Conservation (phyloP, 495 filamentous ascomycete genomes). For the Penicillium daleae region DNA sequence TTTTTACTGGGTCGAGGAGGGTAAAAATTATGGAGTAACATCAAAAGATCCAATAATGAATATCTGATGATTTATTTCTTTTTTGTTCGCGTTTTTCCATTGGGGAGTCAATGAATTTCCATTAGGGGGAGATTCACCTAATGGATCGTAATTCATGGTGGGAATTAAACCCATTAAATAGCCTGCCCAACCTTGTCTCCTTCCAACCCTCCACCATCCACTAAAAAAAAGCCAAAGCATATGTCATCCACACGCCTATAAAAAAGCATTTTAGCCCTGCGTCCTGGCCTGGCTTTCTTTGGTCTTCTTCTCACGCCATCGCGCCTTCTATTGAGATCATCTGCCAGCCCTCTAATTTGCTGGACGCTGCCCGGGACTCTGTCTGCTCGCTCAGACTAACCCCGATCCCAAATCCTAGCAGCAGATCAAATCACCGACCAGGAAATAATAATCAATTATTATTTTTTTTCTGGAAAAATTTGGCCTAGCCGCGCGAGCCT, state of each 20-base stretch:
- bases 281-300: slow-evolving; percentile 1
- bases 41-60: slow-evolving; percentile 1
- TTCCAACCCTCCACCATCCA: neutral
- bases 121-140: slow-evolving; percentile 4
- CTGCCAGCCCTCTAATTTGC: slow-evolving; percentile 28
- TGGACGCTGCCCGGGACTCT: slow-evolving; percentile 11
- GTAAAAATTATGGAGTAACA: slow-evolving; percentile 2
- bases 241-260: slow-evolving; percentile 18
- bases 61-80: neutral
- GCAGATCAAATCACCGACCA: slow-evolving; percentile 2
- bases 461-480: too few relatives aligned
- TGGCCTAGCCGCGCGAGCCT: neutral
- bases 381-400: slow-evolving; percentile 18
- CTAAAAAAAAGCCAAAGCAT: neutral
- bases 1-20: slow-evolving; percentile 3
- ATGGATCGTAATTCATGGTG: neutral
- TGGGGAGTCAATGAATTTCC: neutral
- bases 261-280: slow-evolving; percentile 18
- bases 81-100: neutral
- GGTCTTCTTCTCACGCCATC: slow-evolving; percentile 32
- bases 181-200: neutral
- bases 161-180: neutral
- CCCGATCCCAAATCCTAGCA: slow-evolving; percentile 11
- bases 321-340: slow-evolving; percentile 21
- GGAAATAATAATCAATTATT: neutral